Percentiles rank a stretch among this genome's conserved stretches.
Evolutionary conservation across 2,329 filamentous ascomycete genomes (phyloP).

Genomic region (Botrytis fabae): DNA sequence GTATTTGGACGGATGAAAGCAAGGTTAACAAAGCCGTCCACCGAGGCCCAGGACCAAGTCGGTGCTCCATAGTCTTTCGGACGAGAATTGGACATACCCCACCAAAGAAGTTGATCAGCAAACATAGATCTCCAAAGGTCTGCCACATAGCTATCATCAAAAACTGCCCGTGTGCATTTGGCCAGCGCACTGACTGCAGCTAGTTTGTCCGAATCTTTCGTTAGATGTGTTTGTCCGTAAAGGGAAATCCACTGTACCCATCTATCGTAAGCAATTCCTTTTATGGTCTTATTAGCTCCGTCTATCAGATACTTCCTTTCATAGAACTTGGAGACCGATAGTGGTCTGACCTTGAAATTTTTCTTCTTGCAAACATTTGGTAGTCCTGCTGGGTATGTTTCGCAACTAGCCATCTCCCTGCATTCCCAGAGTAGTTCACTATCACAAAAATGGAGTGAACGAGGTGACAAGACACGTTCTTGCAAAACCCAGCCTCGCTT

Average conservation of each 20-base stretch:
- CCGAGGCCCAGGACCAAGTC: conserved; percentile 16
- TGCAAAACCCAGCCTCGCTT: conserved; percentile 31
- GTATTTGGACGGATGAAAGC: not conserved
- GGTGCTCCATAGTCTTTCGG: not conserved
- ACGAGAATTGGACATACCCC: fast-evolving
- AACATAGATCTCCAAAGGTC: conserved; percentile 7
- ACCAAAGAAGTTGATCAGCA: not conserved
- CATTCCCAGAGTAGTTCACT: conserved; percentile 25
- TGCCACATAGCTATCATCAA: not conserved
- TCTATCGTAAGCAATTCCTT: not conserved
- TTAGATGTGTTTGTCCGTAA: not conserved
- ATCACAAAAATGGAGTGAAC: conserved; percentile 26
- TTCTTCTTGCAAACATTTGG: not conserved
- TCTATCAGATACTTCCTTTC: not conserved
- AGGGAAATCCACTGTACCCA: not conserved
- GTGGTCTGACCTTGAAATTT: not conserved
- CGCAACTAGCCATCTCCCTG: not conserved
- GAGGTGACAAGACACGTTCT: conserved; percentile 27
- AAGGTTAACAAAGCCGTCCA: fast-evolving
- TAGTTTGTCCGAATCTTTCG: not conserved
- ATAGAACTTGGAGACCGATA: not conserved
- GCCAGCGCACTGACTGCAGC: conserved; percentile 5
- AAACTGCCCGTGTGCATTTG: not conserved
- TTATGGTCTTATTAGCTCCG: not conserved
- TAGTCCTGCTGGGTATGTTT: not conserved